Evolutionary conservation across 352 stramenopile genomes (phyloP).

Genomic region (Phytophthora sp.): DNA sequence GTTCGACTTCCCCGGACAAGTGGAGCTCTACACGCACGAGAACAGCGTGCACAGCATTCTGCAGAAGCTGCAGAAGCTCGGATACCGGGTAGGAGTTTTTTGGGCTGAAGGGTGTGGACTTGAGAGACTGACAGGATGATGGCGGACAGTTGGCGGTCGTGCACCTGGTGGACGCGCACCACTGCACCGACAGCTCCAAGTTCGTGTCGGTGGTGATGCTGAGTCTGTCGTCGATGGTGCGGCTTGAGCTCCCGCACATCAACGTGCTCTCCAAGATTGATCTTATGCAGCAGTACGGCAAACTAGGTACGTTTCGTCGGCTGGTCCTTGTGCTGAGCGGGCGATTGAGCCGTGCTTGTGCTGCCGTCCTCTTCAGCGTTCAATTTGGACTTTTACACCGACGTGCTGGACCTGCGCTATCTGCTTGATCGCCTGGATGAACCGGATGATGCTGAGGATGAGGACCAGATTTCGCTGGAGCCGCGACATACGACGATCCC

Average conservation of each 20-base stretch:
- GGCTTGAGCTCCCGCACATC: slow-evolving; percentile 97
- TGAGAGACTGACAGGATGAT: neutral
- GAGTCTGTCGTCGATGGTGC: slow-evolving; percentile 97
- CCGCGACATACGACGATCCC: slow-evolving; percentile 24
- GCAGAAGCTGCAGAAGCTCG: slow-evolving; percentile 92
- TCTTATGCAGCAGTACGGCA: slow-evolving; percentile 94
- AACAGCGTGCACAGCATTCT: slow-evolving; percentile 96
- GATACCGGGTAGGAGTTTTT: slow-evolving; percentile 66
- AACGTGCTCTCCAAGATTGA: slow-evolving; percentile 99
- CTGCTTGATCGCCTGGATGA: slow-evolving; percentile 82
- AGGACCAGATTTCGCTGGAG: slow-evolving; percentile 46
- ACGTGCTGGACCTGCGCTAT: slow-evolving; percentile 85
- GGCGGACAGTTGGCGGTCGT: slow-evolving; percentile 84
- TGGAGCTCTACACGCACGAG: slow-evolving; percentile 99
- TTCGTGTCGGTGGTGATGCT: slow-evolving; percentile 98
- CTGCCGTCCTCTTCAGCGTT: slow-evolving; percentile 52
- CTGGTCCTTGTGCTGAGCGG: neutral
- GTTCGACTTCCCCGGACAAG: slow-evolving; percentile 99
- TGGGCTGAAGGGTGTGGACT: slow-evolving; percentile 7
- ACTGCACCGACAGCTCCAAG: slow-evolving; percentile 95
- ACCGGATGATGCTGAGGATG: slow-evolving; percentile 54
- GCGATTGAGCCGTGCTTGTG: neutral
- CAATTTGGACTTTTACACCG: slow-evolving; percentile 90
- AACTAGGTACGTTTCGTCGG: slow-evolving; percentile 49
- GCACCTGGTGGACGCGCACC: slow-evolving; percentile 95